Percentiles rank a stretch among this genome's conserved stretches.
These are phyloP conservation scores for Candida sp. DNA, from an alignment of 1,139 yeast species.

Conservation along the genomic window DNA sequence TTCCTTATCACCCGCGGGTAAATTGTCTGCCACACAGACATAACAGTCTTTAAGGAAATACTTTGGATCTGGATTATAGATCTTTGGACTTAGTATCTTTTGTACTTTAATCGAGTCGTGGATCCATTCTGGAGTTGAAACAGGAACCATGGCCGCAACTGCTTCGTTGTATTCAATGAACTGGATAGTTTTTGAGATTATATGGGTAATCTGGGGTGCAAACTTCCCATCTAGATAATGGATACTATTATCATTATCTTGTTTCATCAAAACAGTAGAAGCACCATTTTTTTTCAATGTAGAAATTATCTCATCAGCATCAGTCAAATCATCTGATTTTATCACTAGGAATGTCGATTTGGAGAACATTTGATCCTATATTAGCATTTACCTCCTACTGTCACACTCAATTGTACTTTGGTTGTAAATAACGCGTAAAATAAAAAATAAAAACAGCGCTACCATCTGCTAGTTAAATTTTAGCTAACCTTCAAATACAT, in stretches of 20 bases:
- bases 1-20: constrained; percentile 60
- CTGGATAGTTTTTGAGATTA: constrained; percentile 51
- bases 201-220: constrained; percentile 37
- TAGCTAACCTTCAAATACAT: background rate
- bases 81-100: constrained; percentile 46
- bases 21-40: constrained; percentile 57
- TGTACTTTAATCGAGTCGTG: constrained; percentile 41
- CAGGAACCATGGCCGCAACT: constrained; percentile 58
- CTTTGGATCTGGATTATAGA: constrained; percentile 68
- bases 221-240: constrained; percentile 19
- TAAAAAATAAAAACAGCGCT: background rate
- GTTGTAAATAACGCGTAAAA: constrained; percentile 1
- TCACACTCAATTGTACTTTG: background rate
- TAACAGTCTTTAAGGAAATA: constrained; percentile 60
- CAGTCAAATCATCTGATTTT: constrained; percentile 23
- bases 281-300: constrained; percentile 19
- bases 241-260: constrained; percentile 17
- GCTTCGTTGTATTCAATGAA: constrained; percentile 56
- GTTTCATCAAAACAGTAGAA: constrained; percentile 21
- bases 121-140: constrained; percentile 67
- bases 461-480: background rate
- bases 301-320: constrained; percentile 16
- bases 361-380: constrained; percentile 25
- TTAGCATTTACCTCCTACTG: background rate
- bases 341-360: constrained; percentile 39